Base-by-base conservation (phyloP, 495 filamentous ascomycete species). In the Talaromyces stipitatus region DNA sequence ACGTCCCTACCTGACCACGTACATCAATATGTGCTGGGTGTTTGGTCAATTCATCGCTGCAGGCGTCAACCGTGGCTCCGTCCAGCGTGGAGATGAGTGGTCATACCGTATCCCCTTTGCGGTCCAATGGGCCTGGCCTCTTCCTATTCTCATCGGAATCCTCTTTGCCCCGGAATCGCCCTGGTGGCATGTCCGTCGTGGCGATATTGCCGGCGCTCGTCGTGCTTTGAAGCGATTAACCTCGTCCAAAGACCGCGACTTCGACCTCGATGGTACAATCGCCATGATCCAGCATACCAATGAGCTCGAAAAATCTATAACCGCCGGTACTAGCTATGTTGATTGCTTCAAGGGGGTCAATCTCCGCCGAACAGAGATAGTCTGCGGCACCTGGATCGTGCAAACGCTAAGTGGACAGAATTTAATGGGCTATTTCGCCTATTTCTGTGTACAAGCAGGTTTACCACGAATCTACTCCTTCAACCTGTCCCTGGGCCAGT, bases 101-200 rank as follows among this genome's bases (percentile, higher is more conserved):
- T 70, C 73, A 27, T 85, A 81, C 56, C 73, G 70, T 29, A 82
- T 83, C 51, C 81, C 81, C 0, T 82, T 80, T 60, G 74, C 77
- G 3, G 50, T 82, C 11, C 85, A 88, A 68, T 88, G 85, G 84
- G 81, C 86, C 72, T 88, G 84, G 82, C 83, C 84, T 0, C 66
- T 82, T 3, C 84, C 84, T 8, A 72, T 88, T 14, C 73, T 81
- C 43, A 67, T 85, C 45, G 82, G 81, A 43, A 78, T 85, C 61
- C 71, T 72, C 51, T 77, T 84, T 22, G 81, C 82, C 0, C 85
- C 85, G 10, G 85, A 88, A 65, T 77, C 72, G 3, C 85, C 85
- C 0, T 87, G 81, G 83, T 86, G 84, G 84, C 77, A 85, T 10
- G 81, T 87, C 48, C 78, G 84, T 12, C 79, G 76, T 61, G 83